Percentiles rank a stretch among this genome's conserved stretches.
phyloP scores from a whole-genome alignment of 192 early-diverging fungal genomes.

The Geranomyces michiganensis region DNA sequence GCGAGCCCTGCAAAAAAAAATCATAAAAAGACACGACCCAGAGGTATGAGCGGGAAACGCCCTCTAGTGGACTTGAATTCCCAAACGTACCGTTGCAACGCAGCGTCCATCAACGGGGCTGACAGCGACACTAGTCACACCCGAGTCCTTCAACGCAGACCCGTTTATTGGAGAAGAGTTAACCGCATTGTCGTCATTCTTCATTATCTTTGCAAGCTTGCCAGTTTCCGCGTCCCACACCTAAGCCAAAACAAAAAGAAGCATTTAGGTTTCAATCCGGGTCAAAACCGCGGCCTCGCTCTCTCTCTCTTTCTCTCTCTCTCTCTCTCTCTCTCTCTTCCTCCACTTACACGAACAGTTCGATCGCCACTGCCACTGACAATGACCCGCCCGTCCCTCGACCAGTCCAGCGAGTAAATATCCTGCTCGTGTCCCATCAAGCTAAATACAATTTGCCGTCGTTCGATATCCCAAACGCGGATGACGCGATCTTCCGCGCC shows the following conservation, averaged over 20 bases:
- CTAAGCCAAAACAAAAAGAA: conserved; percentile 31
- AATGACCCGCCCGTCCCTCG: conserved; percentile 83
- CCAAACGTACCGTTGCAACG: conserved; percentile 69
- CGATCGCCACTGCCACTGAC: conserved; percentile 74
- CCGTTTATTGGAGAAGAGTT: conserved; percentile 14
- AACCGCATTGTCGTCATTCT: conserved; percentile 67
- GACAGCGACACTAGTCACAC: conserved; percentile 94
- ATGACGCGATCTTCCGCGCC: conserved; percentile 97
- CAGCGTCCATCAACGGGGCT: conserved; percentile 78
- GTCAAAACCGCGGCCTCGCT: background rate
- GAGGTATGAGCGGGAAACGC: background rate
- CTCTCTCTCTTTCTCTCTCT: no score
- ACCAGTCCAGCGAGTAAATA: conserved; percentile 96
- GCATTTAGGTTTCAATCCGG: background rate
- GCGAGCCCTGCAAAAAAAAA: no score
- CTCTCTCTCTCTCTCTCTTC: no score
- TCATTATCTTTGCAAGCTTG: conserved; percentile 69
- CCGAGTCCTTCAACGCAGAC: conserved; percentile 78
- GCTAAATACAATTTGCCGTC: conserved; percentile 41
- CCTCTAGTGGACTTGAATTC: background rate
- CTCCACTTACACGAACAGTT: conserved; percentile 41
- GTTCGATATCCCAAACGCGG: conserved; percentile 67
- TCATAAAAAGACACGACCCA: background rate
- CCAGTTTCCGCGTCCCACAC: conserved; percentile 88
- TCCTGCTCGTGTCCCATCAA: conserved; percentile 92